Percentiles rank a stretch among this genome's conserved stretches.
Conservation (phyloP, 257 asterid genomes). For the Rubia yunnanensis region DNA sequence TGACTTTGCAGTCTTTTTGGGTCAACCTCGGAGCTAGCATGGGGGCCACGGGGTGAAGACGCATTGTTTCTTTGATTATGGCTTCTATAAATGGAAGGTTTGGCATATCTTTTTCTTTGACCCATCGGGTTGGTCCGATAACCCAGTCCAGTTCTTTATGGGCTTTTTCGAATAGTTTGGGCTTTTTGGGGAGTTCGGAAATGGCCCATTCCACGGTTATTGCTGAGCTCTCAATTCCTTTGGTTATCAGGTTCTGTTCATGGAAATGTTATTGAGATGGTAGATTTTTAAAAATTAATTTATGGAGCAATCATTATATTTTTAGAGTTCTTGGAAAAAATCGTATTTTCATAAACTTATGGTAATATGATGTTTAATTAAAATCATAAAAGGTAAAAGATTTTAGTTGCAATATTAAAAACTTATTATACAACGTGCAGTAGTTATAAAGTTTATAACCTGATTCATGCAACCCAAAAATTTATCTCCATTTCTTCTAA, state of each 20-base stretch:
- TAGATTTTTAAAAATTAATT: too few relatives aligned
- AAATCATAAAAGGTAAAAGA: too few relatives aligned
- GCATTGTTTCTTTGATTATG: constrained; percentile 38
- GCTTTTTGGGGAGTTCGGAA: constrained; percentile 64
- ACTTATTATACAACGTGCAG: too few relatives aligned
- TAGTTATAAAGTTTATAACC: too few relatives aligned
- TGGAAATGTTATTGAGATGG: too few relatives aligned
- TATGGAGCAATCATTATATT: too few relatives aligned
- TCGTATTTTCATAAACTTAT: too few relatives aligned
- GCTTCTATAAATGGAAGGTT: constrained; percentile 29
- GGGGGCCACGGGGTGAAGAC: constrained; percentile 48
- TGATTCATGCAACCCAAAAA: too few relatives aligned
- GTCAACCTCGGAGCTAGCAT: constrained; percentile 51
- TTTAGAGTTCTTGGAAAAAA: too few relatives aligned
- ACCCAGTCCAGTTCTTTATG: constrained; percentile 64
- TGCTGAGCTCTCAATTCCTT: constrained; percentile 86
- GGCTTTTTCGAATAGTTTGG: constrained; percentile 48
- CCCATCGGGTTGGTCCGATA: constrained; percentile 50
- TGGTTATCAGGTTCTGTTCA: constrained; percentile 54
- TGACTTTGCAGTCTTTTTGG: constrained; percentile 52
- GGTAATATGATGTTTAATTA: too few relatives aligned
- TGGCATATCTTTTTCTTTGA: constrained; percentile 25
- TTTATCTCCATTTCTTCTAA: too few relatives aligned
- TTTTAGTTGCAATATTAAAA: too few relatives aligned
- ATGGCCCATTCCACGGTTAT: constrained; percentile 90